Conservation (phyloP, 257 asterid genomes). For the Oldenlandia corymbosa region DNA sequence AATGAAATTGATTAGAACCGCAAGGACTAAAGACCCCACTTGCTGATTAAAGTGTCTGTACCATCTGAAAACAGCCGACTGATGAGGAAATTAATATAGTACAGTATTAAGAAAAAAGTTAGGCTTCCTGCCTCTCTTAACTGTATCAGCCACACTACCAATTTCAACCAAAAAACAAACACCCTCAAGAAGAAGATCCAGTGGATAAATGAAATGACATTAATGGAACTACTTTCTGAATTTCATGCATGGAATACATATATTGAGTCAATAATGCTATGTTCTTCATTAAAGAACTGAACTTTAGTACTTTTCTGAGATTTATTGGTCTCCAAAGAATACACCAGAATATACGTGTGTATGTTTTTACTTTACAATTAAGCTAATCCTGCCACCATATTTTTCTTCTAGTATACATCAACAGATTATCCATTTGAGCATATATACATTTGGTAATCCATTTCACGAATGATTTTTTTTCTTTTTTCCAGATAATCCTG, state of each 20-base stretch:
- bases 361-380: constrained; percentile 10
- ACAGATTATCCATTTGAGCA: constrained; percentile 16
- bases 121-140: constrained; percentile 9
- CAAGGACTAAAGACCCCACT: constrained; percentile 27
- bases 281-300: not conserved
- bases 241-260: not conserved
- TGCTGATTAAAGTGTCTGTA: constrained; percentile 36
- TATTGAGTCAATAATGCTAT: too few species aligned
- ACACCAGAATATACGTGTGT: constrained; percentile 12
- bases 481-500: not conserved
- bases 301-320: not conserved
- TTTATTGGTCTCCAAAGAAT: constrained; percentile 15
- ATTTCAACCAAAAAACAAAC: too few species aligned
- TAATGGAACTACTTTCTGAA: not conserved
- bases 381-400: constrained; percentile 13
- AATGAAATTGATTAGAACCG: constrained; percentile 12
- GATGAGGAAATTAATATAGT: constrained; percentile 5
- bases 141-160: not conserved
- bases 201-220: not conserved
- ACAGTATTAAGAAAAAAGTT: constrained; percentile 7
- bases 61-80: constrained; percentile 25
- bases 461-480: constrained; percentile 6
- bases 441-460: constrained; percentile 27
- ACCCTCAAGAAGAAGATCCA: too few species aligned
- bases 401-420: constrained; percentile 21